phyloP scores from a whole-genome alignment of 805 yeast species.

The Kuraishia molischiana region DNA sequence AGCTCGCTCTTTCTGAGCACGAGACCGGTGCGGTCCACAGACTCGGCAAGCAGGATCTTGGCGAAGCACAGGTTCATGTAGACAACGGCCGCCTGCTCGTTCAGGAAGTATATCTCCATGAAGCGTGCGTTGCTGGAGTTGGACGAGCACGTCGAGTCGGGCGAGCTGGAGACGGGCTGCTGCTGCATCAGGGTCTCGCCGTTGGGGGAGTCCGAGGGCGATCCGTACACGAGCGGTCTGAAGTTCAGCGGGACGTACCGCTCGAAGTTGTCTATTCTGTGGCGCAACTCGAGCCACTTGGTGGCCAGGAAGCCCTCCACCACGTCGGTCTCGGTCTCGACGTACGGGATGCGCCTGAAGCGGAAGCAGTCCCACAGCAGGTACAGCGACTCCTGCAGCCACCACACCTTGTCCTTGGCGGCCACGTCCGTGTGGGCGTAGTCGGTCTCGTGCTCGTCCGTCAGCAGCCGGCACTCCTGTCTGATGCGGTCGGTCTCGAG shows the following conservation, averaged over 20 bases:
- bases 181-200: not conserved
- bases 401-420: constrained; percentile 6
- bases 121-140: not conserved
- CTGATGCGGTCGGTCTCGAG: not conserved
- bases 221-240: not conserved
- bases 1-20: not conserved
- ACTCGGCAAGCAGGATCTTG: not conserved
- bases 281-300: constrained; percentile 7
- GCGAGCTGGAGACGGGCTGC: not conserved
- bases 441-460: constrained; percentile 4
- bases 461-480: constrained; percentile 4
- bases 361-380: constrained; percentile 4
- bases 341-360: constrained; percentile 5
- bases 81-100: not conserved
- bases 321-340: constrained; percentile 4
- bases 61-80: not conserved
- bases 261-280: constrained; percentile 3
- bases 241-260: not conserved
- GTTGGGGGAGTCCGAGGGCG: not conserved
- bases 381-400: constrained; percentile 6
- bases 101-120: not conserved
- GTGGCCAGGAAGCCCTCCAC: constrained; percentile 2
- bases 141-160: not conserved
- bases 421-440: constrained; percentile 3
- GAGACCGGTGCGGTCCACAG: not conserved